phyloP scores from a whole-genome alignment of 352 stramenopile species.

The Pythium chondricola region DNA sequence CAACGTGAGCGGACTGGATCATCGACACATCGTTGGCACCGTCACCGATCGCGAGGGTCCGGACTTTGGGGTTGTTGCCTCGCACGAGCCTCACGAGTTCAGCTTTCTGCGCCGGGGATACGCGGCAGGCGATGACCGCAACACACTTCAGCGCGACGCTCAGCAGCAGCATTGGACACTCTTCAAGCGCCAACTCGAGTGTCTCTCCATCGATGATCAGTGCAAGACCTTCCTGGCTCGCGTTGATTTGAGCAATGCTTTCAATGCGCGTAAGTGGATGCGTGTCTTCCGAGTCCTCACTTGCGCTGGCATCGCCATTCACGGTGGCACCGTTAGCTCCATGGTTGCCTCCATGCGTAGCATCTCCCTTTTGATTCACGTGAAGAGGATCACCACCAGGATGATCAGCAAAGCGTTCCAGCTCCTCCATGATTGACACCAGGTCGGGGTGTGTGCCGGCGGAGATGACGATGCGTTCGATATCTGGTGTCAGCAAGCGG shows the following conservation, averaged over 20 bases:
- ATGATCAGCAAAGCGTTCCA: slow-evolving; percentile 43
- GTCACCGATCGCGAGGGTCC: slow-evolving; percentile 91
- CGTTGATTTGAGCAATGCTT: slow-evolving; percentile 41
- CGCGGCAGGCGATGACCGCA: slow-evolving; percentile 89
- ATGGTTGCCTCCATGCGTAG: not conserved
- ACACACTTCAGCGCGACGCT: slow-evolving; percentile 61
- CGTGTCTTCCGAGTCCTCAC: slow-evolving; percentile 15
- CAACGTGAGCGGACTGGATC: slow-evolving; percentile 92
- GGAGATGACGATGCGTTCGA: slow-evolving; percentile 85
- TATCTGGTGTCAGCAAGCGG: slow-evolving; percentile 87
- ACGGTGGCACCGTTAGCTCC: not conserved
- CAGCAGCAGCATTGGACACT: slow-evolving; percentile 66
- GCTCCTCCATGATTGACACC: slow-evolving; percentile 45
- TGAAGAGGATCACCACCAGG: slow-evolving; percentile 16
- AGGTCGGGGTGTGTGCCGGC: slow-evolving; percentile 71
- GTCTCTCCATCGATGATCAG: slow-evolving; percentile 83
- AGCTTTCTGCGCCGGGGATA: slow-evolving; percentile 92
- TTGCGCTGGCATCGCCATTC: slow-evolving; percentile 9
- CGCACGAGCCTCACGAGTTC: slow-evolving; percentile 91
- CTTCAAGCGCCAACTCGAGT: slow-evolving; percentile 65
- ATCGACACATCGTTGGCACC: slow-evolving; percentile 96
- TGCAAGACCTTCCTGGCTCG: slow-evolving; percentile 38
- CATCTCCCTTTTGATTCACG: slow-evolving; percentile 11
- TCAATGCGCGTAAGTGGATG: slow-evolving; percentile 53
- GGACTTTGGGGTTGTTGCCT: slow-evolving; percentile 72